A percentile compares a stretch with the other conserved stretches of the same genome.
Conservation (phyloP, 2,329 filamentous ascomycete genomes). For the Neofusicoccum sp. region DNA sequence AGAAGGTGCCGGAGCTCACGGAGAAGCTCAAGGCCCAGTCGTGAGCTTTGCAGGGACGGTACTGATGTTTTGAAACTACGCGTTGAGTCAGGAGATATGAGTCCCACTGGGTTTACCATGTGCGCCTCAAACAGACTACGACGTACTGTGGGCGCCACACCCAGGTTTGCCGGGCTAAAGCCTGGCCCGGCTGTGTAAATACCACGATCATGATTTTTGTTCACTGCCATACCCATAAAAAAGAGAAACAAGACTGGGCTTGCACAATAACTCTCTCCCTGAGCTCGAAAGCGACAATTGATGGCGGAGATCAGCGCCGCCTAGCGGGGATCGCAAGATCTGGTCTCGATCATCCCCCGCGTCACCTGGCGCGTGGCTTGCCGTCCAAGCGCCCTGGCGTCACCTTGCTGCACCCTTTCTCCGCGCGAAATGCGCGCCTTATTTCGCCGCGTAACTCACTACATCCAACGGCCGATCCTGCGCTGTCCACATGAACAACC, state of each 20-base stretch:
- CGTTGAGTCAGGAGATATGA: not conserved
- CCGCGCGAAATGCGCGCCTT: not conserved
- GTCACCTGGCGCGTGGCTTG: slow-evolving; percentile 9
- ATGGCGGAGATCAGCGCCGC: not conserved
- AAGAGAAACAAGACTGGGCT: not conserved
- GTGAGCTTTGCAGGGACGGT: not conserved
- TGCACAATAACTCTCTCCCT: not conserved
- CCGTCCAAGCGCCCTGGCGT: not conserved
- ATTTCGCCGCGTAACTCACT: not conserved
- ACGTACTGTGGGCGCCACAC: not conserved
- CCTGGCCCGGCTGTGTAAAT: slow-evolving; percentile 1
- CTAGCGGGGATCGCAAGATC: not conserved
- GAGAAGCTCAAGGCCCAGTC: slow-evolving; percentile 76
- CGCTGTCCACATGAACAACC: too few relatives aligned
- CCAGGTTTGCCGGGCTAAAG: not conserved
- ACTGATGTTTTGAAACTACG: not conserved
- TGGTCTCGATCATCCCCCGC: slow-evolving; percentile 5
- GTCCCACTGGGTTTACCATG: not conserved
- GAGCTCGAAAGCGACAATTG: not conserved
- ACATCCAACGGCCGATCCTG: too few relatives aligned
- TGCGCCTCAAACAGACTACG: not conserved
- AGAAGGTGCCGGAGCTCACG: slow-evolving; percentile 92
- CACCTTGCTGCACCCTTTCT: slow-evolving; percentile 2
- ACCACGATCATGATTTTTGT: slow-evolving; percentile 2
- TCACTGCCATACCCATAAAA: not conserved